Conservation (phyloP, 805 yeast species). For the Ogataea minuta region DNA sequence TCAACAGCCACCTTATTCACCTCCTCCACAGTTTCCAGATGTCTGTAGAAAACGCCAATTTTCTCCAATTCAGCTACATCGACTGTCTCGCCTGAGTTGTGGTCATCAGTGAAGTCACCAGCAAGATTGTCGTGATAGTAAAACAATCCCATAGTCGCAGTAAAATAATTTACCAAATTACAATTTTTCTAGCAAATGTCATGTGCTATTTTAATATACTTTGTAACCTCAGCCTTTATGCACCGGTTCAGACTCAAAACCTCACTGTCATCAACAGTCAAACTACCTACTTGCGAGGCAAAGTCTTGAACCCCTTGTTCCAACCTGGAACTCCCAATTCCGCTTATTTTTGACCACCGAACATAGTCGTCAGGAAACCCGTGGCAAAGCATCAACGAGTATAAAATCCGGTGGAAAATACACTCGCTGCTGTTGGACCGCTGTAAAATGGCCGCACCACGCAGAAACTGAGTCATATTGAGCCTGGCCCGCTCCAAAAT, state of each 20-base stretch:
- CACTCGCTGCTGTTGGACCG: not conserved
- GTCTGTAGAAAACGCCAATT: conserved; percentile 68
- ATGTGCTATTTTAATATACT: conserved; percentile 13
- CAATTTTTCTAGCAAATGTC: conserved; percentile 5
- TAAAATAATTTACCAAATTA: not conserved
- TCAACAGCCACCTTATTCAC: conserved; percentile 67
- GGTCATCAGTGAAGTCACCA: conserved; percentile 63
- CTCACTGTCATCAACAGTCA: conserved; percentile 3
- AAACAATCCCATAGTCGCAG: conserved; percentile 22
- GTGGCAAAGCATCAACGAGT: conserved; percentile 4
- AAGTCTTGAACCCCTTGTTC: conserved; percentile 1
- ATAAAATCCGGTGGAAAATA: conserved; percentile 4
- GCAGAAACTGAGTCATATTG: conserved; percentile 3
- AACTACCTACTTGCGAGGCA: not conserved
- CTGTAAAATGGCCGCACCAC: conserved; percentile 5
- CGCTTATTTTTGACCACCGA: conserved; percentile 11
- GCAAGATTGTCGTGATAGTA: conserved; percentile 66
- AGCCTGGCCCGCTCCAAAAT: conserved; percentile 6
- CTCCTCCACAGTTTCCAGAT: conserved; percentile 47
- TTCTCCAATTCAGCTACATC: conserved; percentile 45
- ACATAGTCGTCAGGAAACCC: conserved; percentile 7
- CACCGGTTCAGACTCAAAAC: conserved; percentile 2
- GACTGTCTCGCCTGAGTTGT: conserved; percentile 66
- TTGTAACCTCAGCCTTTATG: conserved; percentile 7
- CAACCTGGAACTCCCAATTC: conserved; percentile 4